Evolutionary conservation across 2,329 filamentous ascomycete genomes (phyloP).

Genomic region (Metarhizium rileyi): DNA sequence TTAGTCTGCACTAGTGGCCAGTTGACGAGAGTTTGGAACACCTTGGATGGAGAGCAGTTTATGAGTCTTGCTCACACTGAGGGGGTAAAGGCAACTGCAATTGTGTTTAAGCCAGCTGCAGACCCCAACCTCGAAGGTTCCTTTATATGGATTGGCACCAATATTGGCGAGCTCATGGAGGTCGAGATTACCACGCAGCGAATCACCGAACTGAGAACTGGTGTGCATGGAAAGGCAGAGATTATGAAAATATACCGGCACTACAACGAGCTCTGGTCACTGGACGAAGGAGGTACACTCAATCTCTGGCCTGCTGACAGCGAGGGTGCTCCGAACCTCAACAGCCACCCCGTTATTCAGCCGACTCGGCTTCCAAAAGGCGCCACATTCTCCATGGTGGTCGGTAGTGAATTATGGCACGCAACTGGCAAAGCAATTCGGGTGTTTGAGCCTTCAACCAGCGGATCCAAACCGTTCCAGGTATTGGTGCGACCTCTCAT

Average conservation of each 20-base stretch:
- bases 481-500: slow-evolving; percentile 61
- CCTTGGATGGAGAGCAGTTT: slow-evolving; percentile 70
- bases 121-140: slow-evolving; percentile 73
- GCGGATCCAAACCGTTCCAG: slow-evolving; percentile 62
- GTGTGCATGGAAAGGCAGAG: slow-evolving; percentile 68
- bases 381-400: slow-evolving; percentile 80
- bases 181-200: slow-evolving; percentile 69
- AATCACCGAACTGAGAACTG: slow-evolving; percentile 57
- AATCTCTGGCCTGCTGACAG: slow-evolving; percentile 76
- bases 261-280: slow-evolving; percentile 82
- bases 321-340: slow-evolving; percentile 63
- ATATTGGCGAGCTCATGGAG: slow-evolving; percentile 78
- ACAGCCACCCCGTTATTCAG: slow-evolving; percentile 55
- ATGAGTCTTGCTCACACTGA: slow-evolving; percentile 80
- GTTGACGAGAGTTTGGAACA: slow-evolving; percentile 79
- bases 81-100: slow-evolving; percentile 67
- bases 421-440: slow-evolving; percentile 80
- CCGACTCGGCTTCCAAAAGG: slow-evolving; percentile 70
- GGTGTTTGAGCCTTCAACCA: slow-evolving; percentile 65
- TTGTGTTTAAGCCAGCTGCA: slow-evolving; percentile 76
- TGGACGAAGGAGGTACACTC: slow-evolving; percentile 82
- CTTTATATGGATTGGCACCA: slow-evolving; percentile 83
- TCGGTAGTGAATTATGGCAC: slow-evolving; percentile 80
- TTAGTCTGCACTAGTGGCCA: slow-evolving; percentile 80
- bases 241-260: slow-evolving; percentile 80